Evolutionary conservation across 108 stramenopile genomes (phyloP).

Genomic region (Cyclotella baltica): DNA sequence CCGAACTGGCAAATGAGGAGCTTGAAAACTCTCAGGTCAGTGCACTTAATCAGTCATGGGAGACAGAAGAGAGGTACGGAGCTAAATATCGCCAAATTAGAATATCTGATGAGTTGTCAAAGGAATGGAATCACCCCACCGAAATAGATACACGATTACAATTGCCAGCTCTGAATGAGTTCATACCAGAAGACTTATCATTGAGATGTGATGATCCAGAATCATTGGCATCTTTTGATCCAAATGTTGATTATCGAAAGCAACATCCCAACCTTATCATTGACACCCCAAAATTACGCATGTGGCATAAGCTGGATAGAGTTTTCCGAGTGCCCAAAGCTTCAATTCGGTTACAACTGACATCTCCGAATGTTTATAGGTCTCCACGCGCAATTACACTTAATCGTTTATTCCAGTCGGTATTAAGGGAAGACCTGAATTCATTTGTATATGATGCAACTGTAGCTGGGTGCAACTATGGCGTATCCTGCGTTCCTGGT

Average conservation of each 20-base stretch:
- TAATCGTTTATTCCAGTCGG: slow-evolving; percentile 78
- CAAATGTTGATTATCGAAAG: slow-evolving; percentile 47
- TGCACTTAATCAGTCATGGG: slow-evolving; percentile 50
- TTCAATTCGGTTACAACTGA: slow-evolving; percentile 64
- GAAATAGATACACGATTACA: slow-evolving; percentile 65
- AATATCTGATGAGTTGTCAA: slow-evolving; percentile 57
- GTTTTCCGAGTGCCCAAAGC: slow-evolving; percentile 85
- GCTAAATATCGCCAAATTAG: slow-evolving; percentile 73
- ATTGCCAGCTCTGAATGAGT: slow-evolving; percentile 81
- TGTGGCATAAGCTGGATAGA: slow-evolving; percentile 90
- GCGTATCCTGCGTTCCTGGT: slow-evolving; percentile 66
- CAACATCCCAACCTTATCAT: slow-evolving; percentile 61
- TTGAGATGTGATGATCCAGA: slow-evolving; percentile 74
- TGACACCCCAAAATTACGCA: slow-evolving; percentile 62
- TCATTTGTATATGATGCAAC: slow-evolving; percentile 90
- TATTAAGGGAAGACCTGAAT: slow-evolving; percentile 88
- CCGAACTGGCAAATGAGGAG: slow-evolving; percentile 60
- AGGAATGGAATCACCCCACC: slow-evolving; percentile 68
- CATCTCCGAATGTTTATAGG: slow-evolving; percentile 75
- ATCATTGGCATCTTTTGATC: slow-evolving; percentile 37
- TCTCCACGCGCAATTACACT: slow-evolving; percentile 87
- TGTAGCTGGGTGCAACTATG: slow-evolving; percentile 84
- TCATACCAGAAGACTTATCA: slow-evolving; percentile 84
- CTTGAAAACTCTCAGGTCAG: slow-evolving; percentile 31
- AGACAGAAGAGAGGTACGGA: slow-evolving; percentile 90